Evolutionary conservation across 805 yeast genomes (phyloP), one percentile per base, ranked within the genome.

Genomic region (Pichia rugopelliculosa): DNA sequence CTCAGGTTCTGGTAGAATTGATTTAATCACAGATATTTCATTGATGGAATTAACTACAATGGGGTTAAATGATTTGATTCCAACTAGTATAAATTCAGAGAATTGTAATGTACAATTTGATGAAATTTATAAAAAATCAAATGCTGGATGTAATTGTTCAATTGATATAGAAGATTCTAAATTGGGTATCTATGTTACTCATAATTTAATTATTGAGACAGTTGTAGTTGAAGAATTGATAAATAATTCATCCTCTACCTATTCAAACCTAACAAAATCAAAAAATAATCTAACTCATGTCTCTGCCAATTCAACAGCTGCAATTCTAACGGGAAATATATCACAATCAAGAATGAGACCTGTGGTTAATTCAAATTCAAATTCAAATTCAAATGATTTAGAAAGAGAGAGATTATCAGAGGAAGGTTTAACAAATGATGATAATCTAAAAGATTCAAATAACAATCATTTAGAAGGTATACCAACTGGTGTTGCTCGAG

Each of bases 401-500:
- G 27, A 18, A 26, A 39, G 46, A 26, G 47, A 25, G n/a, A 26
- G 37, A 3, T 36, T 46, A 9, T 30, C 46, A 12, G 50, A 49
- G n/a, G 39, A 43, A 39, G 48, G 49, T 39, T 46, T 49, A 33
- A 53, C 55, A 4, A 54, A 58, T 46, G 63, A 59, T 13, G 66
- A 67, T 9, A 61, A 62, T 44, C 49, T 58, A 24, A 21, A 57
- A 6, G 62, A 62, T 27, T 60, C 63, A 4, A 54, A 46, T 39
- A 62, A 57, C 39, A 62, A 58, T 40, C 63, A 57, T 45, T 48
- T 62, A 13, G 71, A 77, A 17, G 89, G 90, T 41, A 77, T 84
- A 0, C 90, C 95, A 2, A 93, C 98, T 0, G 99, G 99, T 15
- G 87, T 95, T 4, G 99, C 99, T 0, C 72, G 99, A 42, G 95